Evolutionary conservation across 257 asterid genomes (phyloP), one percentile per base, ranked within the genome.

Genomic region (Capsicum rhomboideum): DNA sequence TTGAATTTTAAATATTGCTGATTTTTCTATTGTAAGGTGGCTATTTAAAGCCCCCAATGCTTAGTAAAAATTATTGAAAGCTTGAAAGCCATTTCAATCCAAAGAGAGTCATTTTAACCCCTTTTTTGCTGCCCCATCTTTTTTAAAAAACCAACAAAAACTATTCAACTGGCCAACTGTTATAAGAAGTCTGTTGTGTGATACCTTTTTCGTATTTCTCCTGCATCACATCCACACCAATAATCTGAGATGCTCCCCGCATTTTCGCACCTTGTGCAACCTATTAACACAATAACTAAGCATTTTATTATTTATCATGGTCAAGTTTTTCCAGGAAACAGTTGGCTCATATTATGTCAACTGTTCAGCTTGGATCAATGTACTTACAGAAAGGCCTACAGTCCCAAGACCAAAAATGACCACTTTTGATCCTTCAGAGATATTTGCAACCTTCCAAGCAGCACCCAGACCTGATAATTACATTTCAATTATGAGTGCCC

Each of bases 391-490:
- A 89, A 96, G 98, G 86, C 99, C 99, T 58, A 96, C 98, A 78
- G 99, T 94, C 86, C 98, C 99, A 84, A 96, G 99, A 86, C 99
- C 99, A 86, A 92, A 96, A 86, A 96, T 88, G 74, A 90, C 98
- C 26, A 94, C 94, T 16, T 91, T 93, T 40, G 98, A 94, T 87
- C 98, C 98, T 93, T 89, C 78, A 31, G 97, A 85, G 86, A 94
- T 80, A 88, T 93, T 92, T 69, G 99, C 99, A 77, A 96, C 97
- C 87, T 92, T 96, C 99, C 99, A 96, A 85, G 99, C 98, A 31
- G 99, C 98, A 67, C 99, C 99, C 54, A 96, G 91, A 75, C 99
- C 99, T 96, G 87, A 31, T 49, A n/a, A 87, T 59, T 40, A 69
- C 69, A 58, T 79, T 20, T 42, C 80, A 67, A 72, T 87, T 61